Conservation (phyloP, 768 basidiomycete genomes). For the Phaffia tasmanica region DNA sequence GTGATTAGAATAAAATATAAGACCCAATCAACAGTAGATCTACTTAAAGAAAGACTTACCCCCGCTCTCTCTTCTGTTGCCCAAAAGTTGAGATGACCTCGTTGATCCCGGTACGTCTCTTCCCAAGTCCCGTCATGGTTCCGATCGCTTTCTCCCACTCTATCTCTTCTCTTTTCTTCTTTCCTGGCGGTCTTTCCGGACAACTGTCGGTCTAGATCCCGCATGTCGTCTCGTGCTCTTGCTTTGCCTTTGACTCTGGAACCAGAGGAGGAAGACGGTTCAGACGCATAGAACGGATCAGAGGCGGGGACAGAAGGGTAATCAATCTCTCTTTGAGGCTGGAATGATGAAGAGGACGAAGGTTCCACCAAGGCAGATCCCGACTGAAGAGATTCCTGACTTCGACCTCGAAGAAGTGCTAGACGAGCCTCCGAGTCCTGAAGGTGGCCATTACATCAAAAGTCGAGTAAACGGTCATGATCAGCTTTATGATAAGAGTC, state of each 20-base stretch:
- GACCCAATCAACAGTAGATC: background rate
- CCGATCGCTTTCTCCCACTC: conserved; percentile 20
- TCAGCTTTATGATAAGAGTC: background rate
- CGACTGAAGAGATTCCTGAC: background rate
- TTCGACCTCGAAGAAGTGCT: conserved; percentile 30
- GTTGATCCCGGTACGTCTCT: conserved; percentile 2
- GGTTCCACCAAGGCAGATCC: background rate
- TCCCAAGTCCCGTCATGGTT: background rate
- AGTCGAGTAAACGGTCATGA: background rate
- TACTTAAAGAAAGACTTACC: background rate
- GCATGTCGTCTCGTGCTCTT: conserved; percentile 32
- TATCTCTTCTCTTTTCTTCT: conserved; percentile 26
- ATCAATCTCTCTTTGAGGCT: background rate
- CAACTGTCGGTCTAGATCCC: conserved; percentile 20
- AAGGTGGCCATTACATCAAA: no score
- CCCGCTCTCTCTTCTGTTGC: conserved; percentile 12
- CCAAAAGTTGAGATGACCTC: conserved; percentile 25
- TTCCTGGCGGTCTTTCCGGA: background rate
- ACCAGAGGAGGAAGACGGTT: conserved; percentile 23
- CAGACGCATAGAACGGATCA: conserved; percentile 31
- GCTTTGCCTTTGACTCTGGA: conserved; percentile 31
- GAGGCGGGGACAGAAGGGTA: conserved; percentile 8
- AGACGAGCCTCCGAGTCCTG: conserved; percentile 35
- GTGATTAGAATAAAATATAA: no score
- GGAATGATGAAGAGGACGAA: background rate